phyloP scores from a whole-genome alignment of 192 early-diverging fungal species.

The Linnemannia zychae region DNA sequence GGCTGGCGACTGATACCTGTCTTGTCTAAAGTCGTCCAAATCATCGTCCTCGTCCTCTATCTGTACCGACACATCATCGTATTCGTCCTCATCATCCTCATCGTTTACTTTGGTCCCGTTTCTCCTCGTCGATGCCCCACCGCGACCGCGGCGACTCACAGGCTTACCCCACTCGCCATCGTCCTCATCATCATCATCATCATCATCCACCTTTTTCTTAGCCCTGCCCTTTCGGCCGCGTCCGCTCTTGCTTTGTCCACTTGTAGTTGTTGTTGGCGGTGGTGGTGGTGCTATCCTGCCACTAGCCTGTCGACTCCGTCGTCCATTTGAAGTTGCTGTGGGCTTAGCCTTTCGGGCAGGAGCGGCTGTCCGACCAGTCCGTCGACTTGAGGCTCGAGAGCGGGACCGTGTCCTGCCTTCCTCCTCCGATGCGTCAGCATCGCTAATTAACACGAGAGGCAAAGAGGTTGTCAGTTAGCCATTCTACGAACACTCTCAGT shows the following conservation, averaged over 20 bases:
- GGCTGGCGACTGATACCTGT: not conserved
- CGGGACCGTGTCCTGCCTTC: slow-evolving; percentile 35
- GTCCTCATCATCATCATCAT: slow-evolving; percentile 33
- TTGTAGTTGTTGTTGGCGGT: not conserved
- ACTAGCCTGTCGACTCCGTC: too few relatives aligned
- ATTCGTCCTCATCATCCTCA: slow-evolving; percentile 10
- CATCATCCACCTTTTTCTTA: slow-evolving; percentile 6
- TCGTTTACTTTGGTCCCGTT: not conserved
- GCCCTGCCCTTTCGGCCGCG: slow-evolving; percentile 21
- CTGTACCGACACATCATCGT: not conserved
- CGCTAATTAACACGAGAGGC: not conserved
- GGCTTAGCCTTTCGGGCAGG: slow-evolving; percentile 14
- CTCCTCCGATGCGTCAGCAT: slow-evolving; percentile 32
- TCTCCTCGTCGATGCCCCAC: slow-evolving; percentile 19
- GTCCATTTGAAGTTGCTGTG: not conserved
- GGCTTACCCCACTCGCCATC: slow-evolving; percentile 26
- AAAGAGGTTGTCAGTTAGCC: not conserved
- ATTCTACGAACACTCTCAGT: too few relatives aligned
- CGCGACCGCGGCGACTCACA: slow-evolving; percentile 6
- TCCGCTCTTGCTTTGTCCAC: not conserved
- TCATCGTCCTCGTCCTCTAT: slow-evolving; percentile 11
- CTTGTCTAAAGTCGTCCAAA: slow-evolving; percentile 8
- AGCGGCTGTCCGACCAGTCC: slow-evolving; percentile 2
- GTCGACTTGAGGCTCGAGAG: slow-evolving; percentile 21
- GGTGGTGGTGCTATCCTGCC: too few relatives aligned